These are phyloP conservation scores for Geopyxis carbonaria DNA, from an alignment of 495 filamentous ascomycete species.

Conservation along the genomic window DNA sequence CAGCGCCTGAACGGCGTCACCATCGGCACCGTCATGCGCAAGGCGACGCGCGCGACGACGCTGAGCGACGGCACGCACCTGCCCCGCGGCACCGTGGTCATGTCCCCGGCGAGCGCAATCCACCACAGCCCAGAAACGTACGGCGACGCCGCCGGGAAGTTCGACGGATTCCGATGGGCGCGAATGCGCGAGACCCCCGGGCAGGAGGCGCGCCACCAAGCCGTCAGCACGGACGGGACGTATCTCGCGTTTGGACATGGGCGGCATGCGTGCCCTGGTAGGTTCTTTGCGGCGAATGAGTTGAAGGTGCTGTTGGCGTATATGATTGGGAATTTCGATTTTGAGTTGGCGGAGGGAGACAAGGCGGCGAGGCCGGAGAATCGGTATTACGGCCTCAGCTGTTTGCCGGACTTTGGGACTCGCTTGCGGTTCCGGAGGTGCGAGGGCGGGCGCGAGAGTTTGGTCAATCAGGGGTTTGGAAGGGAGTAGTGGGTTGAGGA, in stretches of 20 bases:
- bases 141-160: constrained; percentile 11
- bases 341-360: constrained; percentile 25
- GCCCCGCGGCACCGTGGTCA: constrained; percentile 15
- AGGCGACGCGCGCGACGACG: constrained; percentile 12
- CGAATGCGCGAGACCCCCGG: constrained; percentile 12
- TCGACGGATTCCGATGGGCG: constrained; percentile 17
- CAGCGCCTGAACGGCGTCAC: constrained; percentile 13
- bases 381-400: constrained; percentile 10
- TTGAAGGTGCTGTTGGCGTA: constrained; percentile 31
- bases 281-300: constrained; percentile 30
- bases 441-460: neutral
- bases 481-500: too few species aligned
- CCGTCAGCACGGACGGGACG: constrained; percentile 11
- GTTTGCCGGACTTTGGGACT: constrained; percentile 6
- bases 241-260: constrained; percentile 18
- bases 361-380: constrained; percentile 9
- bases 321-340: constrained; percentile 33
- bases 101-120: constrained; percentile 10
- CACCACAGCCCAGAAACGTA: constrained; percentile 3
- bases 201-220: constrained; percentile 14
- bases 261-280: constrained; percentile 27
- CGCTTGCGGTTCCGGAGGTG: constrained; percentile 12
- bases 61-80: constrained; percentile 19
- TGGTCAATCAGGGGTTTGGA: too few species aligned
- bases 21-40: constrained; percentile 12